Conservation (phyloP, 1,284 basidiomycete species). For the Rhodofomes roseus region DNA sequence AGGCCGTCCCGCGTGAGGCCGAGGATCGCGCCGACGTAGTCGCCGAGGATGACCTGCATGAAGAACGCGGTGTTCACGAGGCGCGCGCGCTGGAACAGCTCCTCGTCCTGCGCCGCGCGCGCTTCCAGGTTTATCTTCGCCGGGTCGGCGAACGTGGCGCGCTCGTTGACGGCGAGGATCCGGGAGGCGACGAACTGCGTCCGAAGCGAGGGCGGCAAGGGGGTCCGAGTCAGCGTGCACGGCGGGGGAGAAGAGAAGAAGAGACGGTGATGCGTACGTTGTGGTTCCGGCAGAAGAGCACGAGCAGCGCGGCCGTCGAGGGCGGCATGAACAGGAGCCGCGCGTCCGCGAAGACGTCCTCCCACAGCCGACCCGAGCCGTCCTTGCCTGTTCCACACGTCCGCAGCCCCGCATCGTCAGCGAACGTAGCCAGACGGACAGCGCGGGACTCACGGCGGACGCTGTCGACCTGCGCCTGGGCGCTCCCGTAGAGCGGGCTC, state of each 20-base stretch:
- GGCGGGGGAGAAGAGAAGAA: not conserved
- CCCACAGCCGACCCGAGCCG: conserved; percentile 60
- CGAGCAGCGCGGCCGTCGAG: conserved; percentile 60
- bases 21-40: conserved; percentile 73
- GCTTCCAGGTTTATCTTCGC: conserved; percentile 30
- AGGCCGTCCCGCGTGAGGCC: conserved; percentile 59
- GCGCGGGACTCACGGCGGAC: conserved; percentile 15
- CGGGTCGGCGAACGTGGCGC: conserved; percentile 37
- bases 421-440: not conserved
- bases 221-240: no score
- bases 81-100: conserved; percentile 73
- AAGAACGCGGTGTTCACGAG: conserved; percentile 62
- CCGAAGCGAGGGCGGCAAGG: conserved; percentile 3
- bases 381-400: no score
- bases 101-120: conserved; percentile 54
- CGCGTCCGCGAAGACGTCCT: conserved; percentile 68
- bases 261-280: no score
- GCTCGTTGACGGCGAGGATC: conserved; percentile 68
- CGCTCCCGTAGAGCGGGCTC: conserved; percentile 71
- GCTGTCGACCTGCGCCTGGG: conserved; percentile 33
- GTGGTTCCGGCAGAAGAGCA: conserved; percentile 73
- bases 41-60: conserved; percentile 65
- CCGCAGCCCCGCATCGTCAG: no score
- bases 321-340: conserved; percentile 77
- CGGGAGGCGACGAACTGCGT: conserved; percentile 66